phyloP scores from a whole-genome alignment of 2,329 filamentous ascomycete species.

The Lachnellula suecica region DNA sequence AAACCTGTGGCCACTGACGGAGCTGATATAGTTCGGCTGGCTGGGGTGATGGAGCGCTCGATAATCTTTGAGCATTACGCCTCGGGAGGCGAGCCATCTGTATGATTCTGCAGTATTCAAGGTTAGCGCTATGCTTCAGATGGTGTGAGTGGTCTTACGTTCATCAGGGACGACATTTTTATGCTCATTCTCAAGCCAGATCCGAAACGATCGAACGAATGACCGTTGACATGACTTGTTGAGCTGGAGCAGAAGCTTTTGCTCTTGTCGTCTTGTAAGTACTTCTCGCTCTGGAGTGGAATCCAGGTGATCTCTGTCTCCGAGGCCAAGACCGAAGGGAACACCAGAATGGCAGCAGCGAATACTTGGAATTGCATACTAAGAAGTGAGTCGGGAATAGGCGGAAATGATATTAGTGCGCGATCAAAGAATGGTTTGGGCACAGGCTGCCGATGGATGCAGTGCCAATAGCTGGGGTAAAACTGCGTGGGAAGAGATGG shows the following conservation, averaged over 20 bases:
- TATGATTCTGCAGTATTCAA: neutral
- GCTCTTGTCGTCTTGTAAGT: neutral
- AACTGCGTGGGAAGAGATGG: no score
- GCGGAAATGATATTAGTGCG: neutral
- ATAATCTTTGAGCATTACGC: neutral
- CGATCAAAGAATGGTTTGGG: no score
- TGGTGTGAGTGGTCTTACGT: slow-evolving; percentile 36
- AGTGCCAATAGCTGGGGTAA: no score
- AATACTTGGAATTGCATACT: neutral
- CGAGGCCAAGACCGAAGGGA: neutral
- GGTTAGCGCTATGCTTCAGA: neutral
- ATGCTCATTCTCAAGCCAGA: neutral
- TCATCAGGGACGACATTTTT: neutral
- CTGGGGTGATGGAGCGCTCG: neutral
- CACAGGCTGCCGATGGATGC: neutral
- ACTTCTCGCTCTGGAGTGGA: neutral
- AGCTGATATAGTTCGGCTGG: slow-evolving; percentile 54
- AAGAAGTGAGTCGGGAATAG: neutral
- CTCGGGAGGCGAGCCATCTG: neutral
- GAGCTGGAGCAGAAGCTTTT: neutral
- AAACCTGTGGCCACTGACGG: slow-evolving; percentile 56
- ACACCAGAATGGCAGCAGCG: neutral
- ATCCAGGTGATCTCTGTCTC: neutral
- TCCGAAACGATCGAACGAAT: neutral
- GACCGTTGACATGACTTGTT: neutral